Evolutionary conservation across 83 land plant genomes (phyloP), one percentile per base, ranked within the genome.

Genomic region (Thuja plicata): DNA sequence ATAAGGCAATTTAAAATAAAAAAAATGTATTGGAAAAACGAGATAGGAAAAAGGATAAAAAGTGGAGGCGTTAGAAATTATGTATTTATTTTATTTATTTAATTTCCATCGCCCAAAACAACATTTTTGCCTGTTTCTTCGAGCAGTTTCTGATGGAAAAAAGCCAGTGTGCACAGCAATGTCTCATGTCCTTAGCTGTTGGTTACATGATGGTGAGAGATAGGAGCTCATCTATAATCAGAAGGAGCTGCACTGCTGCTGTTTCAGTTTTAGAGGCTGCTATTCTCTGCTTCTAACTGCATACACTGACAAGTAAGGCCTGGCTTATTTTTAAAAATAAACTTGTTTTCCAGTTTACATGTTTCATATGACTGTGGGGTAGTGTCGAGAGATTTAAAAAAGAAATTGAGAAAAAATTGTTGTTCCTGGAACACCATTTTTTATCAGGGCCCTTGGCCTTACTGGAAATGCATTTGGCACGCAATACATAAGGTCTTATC

Each of bases 41-140:
- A 71, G 34, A 71, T 71, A 30, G 76, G 27, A 74, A 74, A 62
- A 62, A 62, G 38, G 79, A 76, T 76, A 76, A 76, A 34, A 34
- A 76, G 79, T 76, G 79, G 38, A 76, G 79, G 79, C 79, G 79
- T 76, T 76, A 35, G 79, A 76, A 76, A 34, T 76, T 76, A 76
- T 76, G 79, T 76, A 76, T 76, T 76, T 76, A 1, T 24, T 76
- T 35, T 76, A 35, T 76, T 76, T 76, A 76, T 76, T 76, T 76
- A 32, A 76, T 66, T 66, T 66, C 73, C 73, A 66, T 66, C 73
- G 73, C 73, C 73, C 32, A 27, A 66, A 66, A 66, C 79, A 76
- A 34, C 79, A 76, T 34, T 76, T 76, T 32, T 15, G 38, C 79
- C 79, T 76, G 79, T 11, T 76, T 76, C 35, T 76, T 76, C 79